These are phyloP conservation scores for Leptodontidium sp. DNA, from an alignment of 2,329 filamentous ascomycete genomes.

Conservation along the genomic window DNA sequence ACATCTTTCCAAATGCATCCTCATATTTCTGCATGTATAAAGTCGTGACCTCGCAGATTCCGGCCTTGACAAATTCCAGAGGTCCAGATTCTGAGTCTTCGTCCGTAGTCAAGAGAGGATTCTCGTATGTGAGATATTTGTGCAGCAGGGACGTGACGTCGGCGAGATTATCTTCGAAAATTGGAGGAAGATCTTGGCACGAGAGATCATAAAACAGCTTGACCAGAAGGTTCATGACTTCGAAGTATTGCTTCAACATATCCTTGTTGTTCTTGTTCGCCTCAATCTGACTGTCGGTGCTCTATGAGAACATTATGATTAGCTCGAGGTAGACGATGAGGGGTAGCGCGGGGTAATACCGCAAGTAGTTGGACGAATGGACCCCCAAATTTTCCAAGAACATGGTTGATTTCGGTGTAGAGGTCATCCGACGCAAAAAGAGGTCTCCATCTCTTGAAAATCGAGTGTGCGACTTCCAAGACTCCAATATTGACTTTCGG, in stretches of 20 bases:
- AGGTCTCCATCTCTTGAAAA: constrained; percentile 95
- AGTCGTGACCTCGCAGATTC: constrained; percentile 90
- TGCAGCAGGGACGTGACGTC: constrained; percentile 82
- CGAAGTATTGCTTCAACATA: constrained; percentile 79
- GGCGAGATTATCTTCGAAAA: constrained; percentile 88
- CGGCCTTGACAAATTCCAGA: constrained; percentile 87
- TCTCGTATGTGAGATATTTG: constrained; percentile 93
- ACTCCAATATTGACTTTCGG: constrained; percentile 91
- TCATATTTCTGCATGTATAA: constrained; percentile 95
- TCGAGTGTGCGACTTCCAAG: constrained; percentile 95
- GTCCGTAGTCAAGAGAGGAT: constrained; percentile 80
- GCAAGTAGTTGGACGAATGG: constrained; percentile 84
- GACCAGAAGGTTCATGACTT: constrained; percentile 85
- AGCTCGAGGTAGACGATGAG: not conserved
- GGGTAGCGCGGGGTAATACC: constrained; percentile 55
- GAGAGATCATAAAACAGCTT: constrained; percentile 97
- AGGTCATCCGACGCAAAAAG: constrained; percentile 92
- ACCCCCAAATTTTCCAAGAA: constrained; percentile 82
- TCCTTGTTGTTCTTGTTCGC: constrained; percentile 79
- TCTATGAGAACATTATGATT: constrained; percentile 50
- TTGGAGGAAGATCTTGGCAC: constrained; percentile 93
- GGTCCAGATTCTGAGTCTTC: constrained; percentile 90
- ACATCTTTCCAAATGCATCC: constrained; percentile 85
- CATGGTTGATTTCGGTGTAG: constrained; percentile 96
- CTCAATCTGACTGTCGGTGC: constrained; percentile 75